A percentile compares a stretch with the other conserved stretches of the same genome.
These are phyloP conservation scores for Coemansia reversa DNA, from an alignment of 192 early-diverging fungal genomes.

Conservation along the genomic window DNA sequence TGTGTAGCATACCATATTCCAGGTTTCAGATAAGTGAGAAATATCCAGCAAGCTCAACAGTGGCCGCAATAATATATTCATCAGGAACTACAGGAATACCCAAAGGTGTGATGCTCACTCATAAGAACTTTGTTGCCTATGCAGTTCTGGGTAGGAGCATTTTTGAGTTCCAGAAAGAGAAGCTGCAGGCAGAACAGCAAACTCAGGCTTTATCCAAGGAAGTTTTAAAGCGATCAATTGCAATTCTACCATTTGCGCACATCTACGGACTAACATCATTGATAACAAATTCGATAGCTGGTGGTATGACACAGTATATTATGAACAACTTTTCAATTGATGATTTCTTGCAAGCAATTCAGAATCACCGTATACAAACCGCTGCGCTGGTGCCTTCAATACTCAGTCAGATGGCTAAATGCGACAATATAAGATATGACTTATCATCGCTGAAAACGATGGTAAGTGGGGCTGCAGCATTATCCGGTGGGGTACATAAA, in stretches of 20 bases:
- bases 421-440: constrained; percentile 68
- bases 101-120: constrained; percentile 83
- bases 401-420: constrained; percentile 62
- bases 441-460: constrained; percentile 62
- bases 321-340: constrained; percentile 69
- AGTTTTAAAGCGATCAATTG: constrained; percentile 18
- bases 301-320: constrained; percentile 60
- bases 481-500: constrained; percentile 57
- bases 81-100: constrained; percentile 56
- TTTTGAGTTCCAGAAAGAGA: constrained; percentile 40
- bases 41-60: constrained; percentile 8
- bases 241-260: constrained; percentile 65
- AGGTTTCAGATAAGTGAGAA: constrained; percentile 24
- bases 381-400: constrained; percentile 62
- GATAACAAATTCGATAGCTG: constrained; percentile 19
- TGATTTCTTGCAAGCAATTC: constrained; percentile 58
- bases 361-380: constrained; percentile 63
- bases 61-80: constrained; percentile 32
- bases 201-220: no score
- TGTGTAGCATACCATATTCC: constrained; percentile 12
- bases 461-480: constrained; percentile 71
- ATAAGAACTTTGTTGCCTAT: constrained; percentile 74
- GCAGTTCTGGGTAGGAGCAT: constrained; percentile 40
- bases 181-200: constrained; percentile 6
- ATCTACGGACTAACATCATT: constrained; percentile 58